Evolutionary conservation across 768 basidiomycete species (phyloP).

Genomic region (Ramaria sp.): DNA sequence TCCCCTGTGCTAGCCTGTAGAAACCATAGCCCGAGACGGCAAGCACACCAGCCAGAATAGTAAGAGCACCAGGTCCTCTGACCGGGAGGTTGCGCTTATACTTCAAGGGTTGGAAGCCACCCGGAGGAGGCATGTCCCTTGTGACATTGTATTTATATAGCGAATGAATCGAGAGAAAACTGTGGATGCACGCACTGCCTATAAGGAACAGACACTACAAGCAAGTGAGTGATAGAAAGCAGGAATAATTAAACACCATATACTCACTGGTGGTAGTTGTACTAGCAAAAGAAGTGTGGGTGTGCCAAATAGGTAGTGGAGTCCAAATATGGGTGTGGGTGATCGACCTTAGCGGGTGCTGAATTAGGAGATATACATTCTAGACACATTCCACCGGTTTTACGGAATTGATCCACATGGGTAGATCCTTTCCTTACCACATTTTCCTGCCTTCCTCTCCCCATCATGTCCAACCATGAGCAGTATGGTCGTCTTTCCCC

Average conservation of each 20-base stretch:
- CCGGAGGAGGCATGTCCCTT: conserved; percentile 93
- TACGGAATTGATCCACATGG: conserved; percentile 4
- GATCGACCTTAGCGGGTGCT: not conserved
- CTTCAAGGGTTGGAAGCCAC: conserved; percentile 85
- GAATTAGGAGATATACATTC: conserved; percentile 5
- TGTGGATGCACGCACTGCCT: conserved; percentile 40
- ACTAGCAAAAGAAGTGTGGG: not conserved
- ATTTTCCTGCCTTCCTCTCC: not conserved
- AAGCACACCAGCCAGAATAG: conserved; percentile 78
- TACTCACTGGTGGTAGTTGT: not conserved
- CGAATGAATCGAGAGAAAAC: not conserved
- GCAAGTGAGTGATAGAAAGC: not conserved
- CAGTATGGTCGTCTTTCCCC: not conserved
- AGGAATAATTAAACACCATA: not conserved
- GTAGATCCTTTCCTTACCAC: not conserved
- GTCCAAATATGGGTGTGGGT: conserved; percentile 1
- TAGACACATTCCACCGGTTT: not conserved
- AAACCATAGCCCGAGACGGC: conserved; percentile 85
- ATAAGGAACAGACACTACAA: conserved; percentile 47
- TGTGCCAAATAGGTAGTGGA: not conserved
- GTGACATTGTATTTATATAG: not conserved
- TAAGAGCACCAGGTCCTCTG: conserved; percentile 75
- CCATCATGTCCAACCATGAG: not conserved
- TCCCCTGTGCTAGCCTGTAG: conserved; percentile 84
- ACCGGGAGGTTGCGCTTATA: conserved; percentile 95